phyloP scores from a whole-genome alignment of 2,329 filamentous ascomycete genomes.

The Zelopaecilomyces penicillatus region DNA sequence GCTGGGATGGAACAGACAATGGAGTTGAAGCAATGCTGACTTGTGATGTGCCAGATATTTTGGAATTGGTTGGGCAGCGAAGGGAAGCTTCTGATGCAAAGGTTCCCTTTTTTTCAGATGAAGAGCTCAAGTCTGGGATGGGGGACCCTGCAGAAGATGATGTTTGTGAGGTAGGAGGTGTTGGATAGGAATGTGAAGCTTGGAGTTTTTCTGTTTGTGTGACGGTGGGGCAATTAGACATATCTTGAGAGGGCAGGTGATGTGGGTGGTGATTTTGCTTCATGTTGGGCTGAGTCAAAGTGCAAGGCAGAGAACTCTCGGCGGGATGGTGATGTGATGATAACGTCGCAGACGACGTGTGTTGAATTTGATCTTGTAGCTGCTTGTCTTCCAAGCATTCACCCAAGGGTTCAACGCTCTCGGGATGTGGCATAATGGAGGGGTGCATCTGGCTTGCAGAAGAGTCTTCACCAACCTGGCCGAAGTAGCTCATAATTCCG shows the following conservation, averaged over 20 bases:
- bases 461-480: constrained; percentile 94
- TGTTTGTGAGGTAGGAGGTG: constrained; percentile 46
- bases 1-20: constrained; percentile 1
- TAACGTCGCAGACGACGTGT: constrained; percentile 20
- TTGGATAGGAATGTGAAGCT: constrained; percentile 40
- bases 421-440: constrained; percentile 32
- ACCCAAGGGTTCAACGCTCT: constrained; percentile 20
- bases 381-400: constrained; percentile 12
- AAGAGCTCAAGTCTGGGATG: constrained; percentile 18
- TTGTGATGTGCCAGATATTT: constrained; percentile 3
- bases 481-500: constrained; percentile 95
- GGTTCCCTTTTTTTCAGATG: constrained; percentile 16
- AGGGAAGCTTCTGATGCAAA: constrained; percentile 14
- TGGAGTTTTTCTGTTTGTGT: constrained; percentile 4
- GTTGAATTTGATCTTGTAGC: constrained; percentile 14
- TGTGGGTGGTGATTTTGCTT: constrained; percentile 7
- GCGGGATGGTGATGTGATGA: constrained; percentile 18
- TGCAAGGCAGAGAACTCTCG: constrained; percentile 18
- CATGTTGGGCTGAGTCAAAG: constrained; percentile 8
- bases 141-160: constrained; percentile 29
- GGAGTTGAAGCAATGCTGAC: neutral
- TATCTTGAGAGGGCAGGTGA: constrained; percentile 1
- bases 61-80: constrained; percentile 4
- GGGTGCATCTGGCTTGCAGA: constrained; percentile 36
- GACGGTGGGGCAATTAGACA: constrained; percentile 6